These are phyloP conservation scores for Lecanicillium sp. DNA, from an alignment of 2,329 filamentous ascomycete species.

Conservation along the genomic window DNA sequence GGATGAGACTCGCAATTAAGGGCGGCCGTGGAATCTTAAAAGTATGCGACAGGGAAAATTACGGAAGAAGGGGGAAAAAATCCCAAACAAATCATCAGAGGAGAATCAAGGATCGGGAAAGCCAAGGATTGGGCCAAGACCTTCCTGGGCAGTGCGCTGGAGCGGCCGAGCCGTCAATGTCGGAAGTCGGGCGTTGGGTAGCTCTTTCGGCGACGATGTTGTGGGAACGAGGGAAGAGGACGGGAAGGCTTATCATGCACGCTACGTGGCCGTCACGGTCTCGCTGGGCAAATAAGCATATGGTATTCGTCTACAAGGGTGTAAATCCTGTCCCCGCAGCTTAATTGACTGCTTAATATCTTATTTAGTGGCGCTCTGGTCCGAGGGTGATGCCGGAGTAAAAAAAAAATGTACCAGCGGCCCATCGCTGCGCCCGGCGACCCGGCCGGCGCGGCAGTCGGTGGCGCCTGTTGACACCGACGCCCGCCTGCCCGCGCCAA, in stretches of 20 bases:
- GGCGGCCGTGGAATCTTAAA: too few species aligned
- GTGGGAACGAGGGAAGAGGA: constrained; percentile 3
- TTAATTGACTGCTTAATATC: not conserved
- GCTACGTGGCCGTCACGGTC: not conserved
- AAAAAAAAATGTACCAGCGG: not conserved
- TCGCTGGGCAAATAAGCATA: not conserved
- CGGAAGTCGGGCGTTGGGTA: constrained; percentile 3
- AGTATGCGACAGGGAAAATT: too few species aligned
- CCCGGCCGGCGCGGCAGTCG: too few species aligned
- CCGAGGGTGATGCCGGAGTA: too few species aligned
- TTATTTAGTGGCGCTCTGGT: not conserved
- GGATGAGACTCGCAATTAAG: too few species aligned
- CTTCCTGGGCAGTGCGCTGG: not conserved
- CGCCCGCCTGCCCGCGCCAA: too few species aligned
- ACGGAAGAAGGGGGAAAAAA: too few species aligned
- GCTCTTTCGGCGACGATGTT: too few species aligned
- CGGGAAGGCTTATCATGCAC: not conserved
- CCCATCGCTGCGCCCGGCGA: too few species aligned
- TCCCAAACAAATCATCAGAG: not conserved
- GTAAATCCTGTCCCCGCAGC: not conserved
- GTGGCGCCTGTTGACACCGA: too few species aligned
- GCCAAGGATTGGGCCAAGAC: not conserved
- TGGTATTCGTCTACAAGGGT: not conserved
- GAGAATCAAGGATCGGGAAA: not conserved
- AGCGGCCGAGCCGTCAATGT: constrained; percentile 5